These are phyloP conservation scores for Cyclocybe aegerita DNA, from an alignment of 768 basidiomycete species.

Conservation along the genomic window DNA sequence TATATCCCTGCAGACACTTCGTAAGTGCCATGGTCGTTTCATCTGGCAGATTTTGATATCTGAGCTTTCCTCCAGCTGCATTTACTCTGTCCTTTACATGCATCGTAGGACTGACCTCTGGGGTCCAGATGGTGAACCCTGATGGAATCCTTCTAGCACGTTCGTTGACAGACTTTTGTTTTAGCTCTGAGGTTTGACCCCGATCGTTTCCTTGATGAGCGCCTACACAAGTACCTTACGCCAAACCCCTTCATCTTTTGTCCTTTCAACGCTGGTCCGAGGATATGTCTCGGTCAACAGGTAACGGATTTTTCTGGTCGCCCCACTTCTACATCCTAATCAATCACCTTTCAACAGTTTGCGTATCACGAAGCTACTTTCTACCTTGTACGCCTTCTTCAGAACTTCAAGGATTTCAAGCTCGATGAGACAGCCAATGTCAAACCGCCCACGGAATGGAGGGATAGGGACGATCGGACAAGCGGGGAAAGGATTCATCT, in stretches of 20 bases:
- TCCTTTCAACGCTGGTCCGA: conserved; percentile 51
- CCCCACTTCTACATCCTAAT: background rate
- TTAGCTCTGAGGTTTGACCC: conserved; percentile 61
- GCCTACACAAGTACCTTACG: conserved; percentile 52
- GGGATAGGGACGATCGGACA: conserved; percentile 29
- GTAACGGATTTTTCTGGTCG: conserved; percentile 14
- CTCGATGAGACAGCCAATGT: conserved; percentile 36
- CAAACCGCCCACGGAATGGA: conserved; percentile 45
- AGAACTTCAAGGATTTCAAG: conserved; percentile 31
- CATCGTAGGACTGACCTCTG: conserved; percentile 51
- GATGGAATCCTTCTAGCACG: no score
- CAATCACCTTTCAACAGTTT: conserved; percentile 12
- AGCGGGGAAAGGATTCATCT: conserved; percentile 37
- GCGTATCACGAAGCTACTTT: conserved; percentile 47
- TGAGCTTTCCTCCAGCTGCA: background rate
- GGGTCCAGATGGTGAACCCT: conserved; percentile 49
- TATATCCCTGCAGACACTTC: no score
- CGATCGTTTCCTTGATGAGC: conserved; percentile 62
- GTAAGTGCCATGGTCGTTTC: background rate
- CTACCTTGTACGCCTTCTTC: no score
- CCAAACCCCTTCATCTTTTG: conserved; percentile 58
- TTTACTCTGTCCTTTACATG: conserved; percentile 43
- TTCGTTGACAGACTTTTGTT: background rate
- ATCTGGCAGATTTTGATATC: background rate
- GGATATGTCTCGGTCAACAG: conserved; percentile 53